Evolutionary conservation across 1,139 yeast species (phyloP), one percentile per base, ranked within the genome.

Genomic region (Protomyces macrosporus): DNA sequence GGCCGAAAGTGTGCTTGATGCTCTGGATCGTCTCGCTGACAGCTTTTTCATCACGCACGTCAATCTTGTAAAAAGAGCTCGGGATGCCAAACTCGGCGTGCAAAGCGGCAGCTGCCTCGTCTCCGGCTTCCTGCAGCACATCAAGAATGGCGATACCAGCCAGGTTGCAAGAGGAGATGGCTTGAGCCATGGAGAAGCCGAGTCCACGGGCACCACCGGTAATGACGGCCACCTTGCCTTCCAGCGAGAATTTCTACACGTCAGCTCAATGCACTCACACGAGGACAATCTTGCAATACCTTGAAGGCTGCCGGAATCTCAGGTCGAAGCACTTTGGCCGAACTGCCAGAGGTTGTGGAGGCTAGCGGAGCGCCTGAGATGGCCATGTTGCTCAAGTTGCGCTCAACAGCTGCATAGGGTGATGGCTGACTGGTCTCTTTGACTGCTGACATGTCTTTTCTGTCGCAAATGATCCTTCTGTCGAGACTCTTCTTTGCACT

Each of bases 171-270:
- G 88, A 93, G 58, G 95, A 90, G 71, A 79, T 88, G 0, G 91
- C 95, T 72, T 85, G 88, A 52, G 96, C 96, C 39, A 88, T 89
- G 4, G 88, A 90, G 69, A 77, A 81, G 9, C 97, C 97, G 70
- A 90, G 89, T 35, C 97, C 97, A 48, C 87, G 82, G n/a, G 95
- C 86, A 3, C 95, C 86, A 39, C 97, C 97, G 16, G 96, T 88
- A 65, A 90, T 84, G 12, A 90, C 83, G 62, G 96, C 95, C 16
- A 87, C 88, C 74, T 88, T 88, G 16, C 95, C 95, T 78, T 86
- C 87, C 67, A 88, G 79, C 4, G 75, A 72, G 68, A 82, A 84
- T 35, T 52, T 58, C 62, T 58, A 33, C 9, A 6, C 5, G 16
- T 32, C 35, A 32, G 14, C n/a, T 37, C 35, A 32, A 6, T 23